A percentile compares a stretch with the other conserved stretches of the same genome.
These are phyloP conservation scores for Porogramme epimiltina DNA, from an alignment of 1,284 basidiomycete genomes.

Conservation along the genomic window DNA sequence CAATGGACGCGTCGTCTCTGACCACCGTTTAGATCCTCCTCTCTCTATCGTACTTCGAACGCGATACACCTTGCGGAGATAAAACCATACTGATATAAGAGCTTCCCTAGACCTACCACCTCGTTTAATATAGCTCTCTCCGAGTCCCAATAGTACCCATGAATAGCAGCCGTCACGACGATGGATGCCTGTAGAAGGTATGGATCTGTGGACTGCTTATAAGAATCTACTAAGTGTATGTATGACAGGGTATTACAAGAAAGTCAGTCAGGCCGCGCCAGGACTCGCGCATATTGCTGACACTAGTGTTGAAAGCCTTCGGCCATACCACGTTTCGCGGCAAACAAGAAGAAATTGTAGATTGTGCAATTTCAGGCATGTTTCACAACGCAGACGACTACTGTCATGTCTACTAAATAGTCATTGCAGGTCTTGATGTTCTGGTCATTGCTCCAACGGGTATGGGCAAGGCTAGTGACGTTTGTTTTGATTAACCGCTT, in stretches of 20 bases:
- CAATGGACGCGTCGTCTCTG: no score
- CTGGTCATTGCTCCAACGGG: conserved; percentile 87
- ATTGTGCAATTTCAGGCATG: conserved; percentile 63
- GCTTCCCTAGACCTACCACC: no score
- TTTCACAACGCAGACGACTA: conserved; percentile 4
- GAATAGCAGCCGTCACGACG: neutral
- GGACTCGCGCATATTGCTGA: no score
- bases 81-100: no score
- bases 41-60: no score
- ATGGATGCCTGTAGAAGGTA: conserved; percentile 8
- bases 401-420: no score
- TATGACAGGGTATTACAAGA: neutral
- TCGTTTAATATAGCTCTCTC: no score
- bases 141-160: no score
- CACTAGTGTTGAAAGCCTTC: no score
- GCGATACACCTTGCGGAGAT: no score
- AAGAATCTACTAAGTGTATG: neutral
- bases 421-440: conserved; percentile 59
- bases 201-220: neutral
- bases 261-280: neutral
- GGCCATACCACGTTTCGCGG: conserved; percentile 70
- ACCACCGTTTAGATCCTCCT: no score
- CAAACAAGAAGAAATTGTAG: conserved; percentile 76
- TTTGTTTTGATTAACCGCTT: neutral
- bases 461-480: conserved; percentile 74